Conservation (phyloP, 169 alveolate genomes). For the Eimeria maxima region DNA sequence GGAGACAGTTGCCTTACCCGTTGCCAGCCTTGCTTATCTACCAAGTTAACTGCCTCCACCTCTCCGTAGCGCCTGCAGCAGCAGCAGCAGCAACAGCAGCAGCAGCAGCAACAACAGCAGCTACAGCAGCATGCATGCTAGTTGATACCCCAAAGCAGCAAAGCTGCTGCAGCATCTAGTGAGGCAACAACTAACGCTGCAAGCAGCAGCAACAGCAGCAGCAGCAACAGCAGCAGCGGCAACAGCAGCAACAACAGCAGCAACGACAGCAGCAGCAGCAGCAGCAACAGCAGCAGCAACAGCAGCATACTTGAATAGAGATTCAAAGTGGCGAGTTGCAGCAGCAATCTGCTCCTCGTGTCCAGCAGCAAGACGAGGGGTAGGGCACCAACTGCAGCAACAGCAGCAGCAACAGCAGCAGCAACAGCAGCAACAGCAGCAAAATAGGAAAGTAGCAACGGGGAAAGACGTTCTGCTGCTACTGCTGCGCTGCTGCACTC, state of each 20-base stretch:
- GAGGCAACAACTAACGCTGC: too few relatives aligned
- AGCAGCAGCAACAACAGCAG: slow-evolving; percentile 11
- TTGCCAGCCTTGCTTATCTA: slow-evolving; percentile 91
- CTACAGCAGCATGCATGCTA: too few relatives aligned
- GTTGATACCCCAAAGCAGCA: not conserved
- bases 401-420: slow-evolving; percentile 2
- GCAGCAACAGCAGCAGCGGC: not conserved
- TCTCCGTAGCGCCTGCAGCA: slow-evolving; percentile 86
- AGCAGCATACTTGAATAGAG: not conserved
- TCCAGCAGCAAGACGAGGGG: not conserved
- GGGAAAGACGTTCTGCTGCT: too few relatives aligned
- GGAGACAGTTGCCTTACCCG: slow-evolving; percentile 80
- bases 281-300: not conserved
- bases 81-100: slow-evolving; percentile 46
- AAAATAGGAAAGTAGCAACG: too few relatives aligned
- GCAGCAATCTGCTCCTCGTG: not conserved
- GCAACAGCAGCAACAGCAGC: too few relatives aligned
- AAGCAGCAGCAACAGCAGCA: too few relatives aligned
- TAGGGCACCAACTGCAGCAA: slow-evolving; percentile 44
- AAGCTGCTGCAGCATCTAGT: too few relatives aligned
- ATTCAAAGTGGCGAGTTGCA: not conserved
- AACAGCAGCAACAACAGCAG: not conserved
- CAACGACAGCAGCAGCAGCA: slow-evolving; percentile 18
- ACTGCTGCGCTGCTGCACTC: too few relatives aligned
- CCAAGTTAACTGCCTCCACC: slow-evolving; percentile 90